Evolutionary conservation across 1,284 basidiomycete genomes (phyloP), one percentile per base, ranked within the genome.

Genomic region (Marasmius oreades): DNA sequence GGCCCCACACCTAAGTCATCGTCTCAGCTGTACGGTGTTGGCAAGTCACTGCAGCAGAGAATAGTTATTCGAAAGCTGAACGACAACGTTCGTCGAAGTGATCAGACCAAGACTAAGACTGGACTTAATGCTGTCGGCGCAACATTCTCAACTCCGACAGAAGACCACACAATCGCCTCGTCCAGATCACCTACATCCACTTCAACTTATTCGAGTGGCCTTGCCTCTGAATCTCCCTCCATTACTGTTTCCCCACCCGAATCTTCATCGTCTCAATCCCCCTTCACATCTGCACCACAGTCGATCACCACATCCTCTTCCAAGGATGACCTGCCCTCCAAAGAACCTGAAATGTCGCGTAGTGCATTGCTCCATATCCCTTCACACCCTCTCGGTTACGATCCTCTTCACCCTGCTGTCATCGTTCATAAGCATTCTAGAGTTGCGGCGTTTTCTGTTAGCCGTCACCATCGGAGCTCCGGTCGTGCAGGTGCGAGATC

Each of bases 361-460:
- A 10, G 20, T 10, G 20, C 45, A n/a, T n/a, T 16, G 7, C 1
- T 20, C 10, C 45, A 46, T 46, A 46, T 46, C 20, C 12, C 28
- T 8, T 31, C 24, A 31, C 24, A 18, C 2, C 24, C 47, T 6
- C 45, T 48, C 16, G 42, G 36, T 20, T 56, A 46, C 18, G 58
- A 59, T 45, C 18, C 52, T 12, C 45, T 51, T 3, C 55, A 59
- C 20, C 58, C 58, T 8, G 36, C 58, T 51, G 55, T 59, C 23
- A 50, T 59, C n/a, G 47, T 59, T 10, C 58, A 59, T 24, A 53
- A 53, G 24, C 58, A 59, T 37, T 56, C 51, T 8, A 59, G 53
- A 53, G 58, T 56, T 18, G 47, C 48, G 16, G 58, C 58, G 18
- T 59, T 59, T 24, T 59, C 58, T 16, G 37, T 59, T 10, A 56